Evolutionary conservation across 768 basidiomycete genomes (phyloP).

Genomic region (Naematelia aurantialba): DNA sequence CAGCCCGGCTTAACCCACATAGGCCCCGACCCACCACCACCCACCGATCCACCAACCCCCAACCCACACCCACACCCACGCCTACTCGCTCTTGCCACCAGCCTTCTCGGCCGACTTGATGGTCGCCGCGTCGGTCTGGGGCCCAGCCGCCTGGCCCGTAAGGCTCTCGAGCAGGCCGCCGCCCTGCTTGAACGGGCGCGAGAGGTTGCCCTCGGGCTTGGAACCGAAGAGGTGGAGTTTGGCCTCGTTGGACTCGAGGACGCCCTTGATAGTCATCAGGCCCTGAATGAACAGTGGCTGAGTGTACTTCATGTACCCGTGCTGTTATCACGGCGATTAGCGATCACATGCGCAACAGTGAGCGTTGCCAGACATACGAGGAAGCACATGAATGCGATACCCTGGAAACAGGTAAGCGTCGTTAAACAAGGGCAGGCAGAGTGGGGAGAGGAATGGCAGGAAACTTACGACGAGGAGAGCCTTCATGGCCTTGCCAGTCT

Average conservation of each 20-base stretch:
- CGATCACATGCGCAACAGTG: neutral
- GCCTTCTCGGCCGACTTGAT: slow-evolving; percentile 87
- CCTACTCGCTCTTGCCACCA: slow-evolving; percentile 50
- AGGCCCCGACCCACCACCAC: no score
- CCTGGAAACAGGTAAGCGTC: slow-evolving; percentile 39
- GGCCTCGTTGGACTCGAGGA: slow-evolving; percentile 62
- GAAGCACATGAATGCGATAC: slow-evolving; percentile 82
- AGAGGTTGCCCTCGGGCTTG: slow-evolving; percentile 76
- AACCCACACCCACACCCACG: neutral
- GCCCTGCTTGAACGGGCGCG: slow-evolving; percentile 78
- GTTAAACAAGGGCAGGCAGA: neutral
- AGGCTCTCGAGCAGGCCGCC: slow-evolving; percentile 60
- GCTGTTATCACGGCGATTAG: slow-evolving; percentile 49
- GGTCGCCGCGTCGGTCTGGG: slow-evolving; percentile 77
- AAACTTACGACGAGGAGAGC: slow-evolving; percentile 50
- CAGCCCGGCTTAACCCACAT: no score
- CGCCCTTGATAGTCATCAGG: slow-evolving; percentile 87
- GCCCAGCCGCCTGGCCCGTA: slow-evolving; percentile 57
- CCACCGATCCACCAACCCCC: neutral
- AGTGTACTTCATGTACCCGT: slow-evolving; percentile 90
- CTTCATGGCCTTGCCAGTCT: slow-evolving; percentile 66
- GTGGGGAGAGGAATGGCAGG: no score
- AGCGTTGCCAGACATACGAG: slow-evolving; percentile 51
- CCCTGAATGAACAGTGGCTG: slow-evolving; percentile 94
- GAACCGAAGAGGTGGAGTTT: slow-evolving; percentile 77